phyloP scores from a whole-genome alignment of 164 flowering plant genomes.

The Akebia trifoliata region DNA sequence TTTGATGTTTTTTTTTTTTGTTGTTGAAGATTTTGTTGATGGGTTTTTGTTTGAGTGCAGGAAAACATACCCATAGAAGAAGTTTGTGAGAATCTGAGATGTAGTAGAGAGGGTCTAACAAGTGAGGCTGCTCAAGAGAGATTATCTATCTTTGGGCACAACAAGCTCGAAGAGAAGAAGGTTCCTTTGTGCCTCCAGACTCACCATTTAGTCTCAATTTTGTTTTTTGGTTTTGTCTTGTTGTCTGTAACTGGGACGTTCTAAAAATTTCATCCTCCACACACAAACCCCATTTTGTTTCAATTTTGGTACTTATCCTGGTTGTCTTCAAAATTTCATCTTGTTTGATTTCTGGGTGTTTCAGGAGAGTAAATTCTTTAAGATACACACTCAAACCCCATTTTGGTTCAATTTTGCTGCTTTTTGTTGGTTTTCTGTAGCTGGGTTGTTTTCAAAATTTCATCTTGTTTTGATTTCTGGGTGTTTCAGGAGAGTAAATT shows the following conservation, averaged over 20 bases:
- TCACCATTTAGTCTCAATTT: not conserved
- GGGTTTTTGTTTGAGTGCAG: slow-evolving; percentile 33
- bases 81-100: slow-evolving; percentile 68
- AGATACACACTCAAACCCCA: slow-evolving; percentile 10
- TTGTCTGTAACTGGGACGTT: not conserved
- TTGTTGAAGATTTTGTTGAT: slow-evolving; percentile 6
- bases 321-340: not conserved
- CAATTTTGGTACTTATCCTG: too few relatives aligned
- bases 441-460: not conserved
- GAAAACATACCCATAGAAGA: slow-evolving; percentile 81
- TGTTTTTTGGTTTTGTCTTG: not conserved
- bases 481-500: slow-evolving; percentile 80
- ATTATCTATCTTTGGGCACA: slow-evolving; percentile 53
- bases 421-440: too few relatives aligned
- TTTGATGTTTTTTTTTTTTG: not conserved
- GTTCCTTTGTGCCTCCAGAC: slow-evolving; percentile 17
- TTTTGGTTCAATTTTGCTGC: not conserved
- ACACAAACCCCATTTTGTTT: too few relatives aligned
- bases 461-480: not conserved
- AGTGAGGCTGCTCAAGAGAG: slow-evolving; percentile 56
- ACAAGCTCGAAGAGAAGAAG: slow-evolving; percentile 81
- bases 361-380: slow-evolving; percentile 86
- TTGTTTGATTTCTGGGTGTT: slow-evolving; percentile 12
- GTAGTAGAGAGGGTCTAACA: slow-evolving; percentile 53
- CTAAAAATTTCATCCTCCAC: not conserved